Base-by-base conservation (phyloP, 73 alveolate species). In the Uronychia setigera region DNA sequence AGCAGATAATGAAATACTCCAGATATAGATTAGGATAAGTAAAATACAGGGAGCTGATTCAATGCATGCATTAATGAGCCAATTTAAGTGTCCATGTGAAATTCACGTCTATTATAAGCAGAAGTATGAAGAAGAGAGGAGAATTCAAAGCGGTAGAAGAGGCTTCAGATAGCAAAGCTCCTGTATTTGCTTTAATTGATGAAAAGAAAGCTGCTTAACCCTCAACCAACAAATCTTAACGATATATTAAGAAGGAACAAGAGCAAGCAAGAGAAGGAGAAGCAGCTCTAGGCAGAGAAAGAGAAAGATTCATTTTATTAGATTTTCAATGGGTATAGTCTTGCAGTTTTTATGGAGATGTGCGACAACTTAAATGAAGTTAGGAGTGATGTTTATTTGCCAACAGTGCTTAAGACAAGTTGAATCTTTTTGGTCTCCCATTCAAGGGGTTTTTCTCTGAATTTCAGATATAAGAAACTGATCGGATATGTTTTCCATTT, bases 251-350 rank as follows among this genome's bases (percentile, higher is more conserved):
- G 30, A 76, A 76, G 81, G 59, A 76, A 30, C 27, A 29, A 27
- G 32, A 81, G 59, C 34, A 87, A 74, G 31, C 46, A 28, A n/a
- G 93, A 87, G 34, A 87, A 87, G 34, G 14, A 33, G 34, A 87
- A 74, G 81, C 0, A 80, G 27, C 33, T 58, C 77, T 84, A 86
- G 32, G 88, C 58, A 80, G 88, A 87, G 81, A 74, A 87, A 78
- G n/a, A 34, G 33, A 1, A 9, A 26, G 46, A 86, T n/a, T n/a
- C n/a, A n/a, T n/a, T n/a, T n/a, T n/a, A n/a, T n/a, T n/a, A n/a
- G n/a, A n/a, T n/a, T n/a, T n/a, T n/a, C n/a, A n/a, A n/a, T n/a
- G n/a, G n/a, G n/a, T n/a, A n/a, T n/a, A n/a, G n/a, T n/a, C n/a
- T n/a, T n/a, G n/a, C n/a, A n/a, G n/a, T n/a, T n/a, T n/a, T n/a